Base-by-base conservation (phyloP, 2,329 filamentous ascomycete species). In the Cadophora gregata region DNA sequence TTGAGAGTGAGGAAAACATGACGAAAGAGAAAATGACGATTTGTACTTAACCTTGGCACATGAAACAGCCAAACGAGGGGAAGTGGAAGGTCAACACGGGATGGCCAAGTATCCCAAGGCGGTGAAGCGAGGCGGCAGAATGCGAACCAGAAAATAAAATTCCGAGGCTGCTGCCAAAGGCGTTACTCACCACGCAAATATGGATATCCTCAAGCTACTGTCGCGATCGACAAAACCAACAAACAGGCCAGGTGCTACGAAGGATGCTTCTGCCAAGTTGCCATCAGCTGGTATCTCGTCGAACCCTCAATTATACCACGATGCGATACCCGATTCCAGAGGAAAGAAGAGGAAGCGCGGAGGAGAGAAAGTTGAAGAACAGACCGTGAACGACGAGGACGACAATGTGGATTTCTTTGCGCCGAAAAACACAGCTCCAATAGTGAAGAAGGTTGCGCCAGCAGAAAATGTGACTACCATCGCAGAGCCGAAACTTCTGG, bases 251-350 rank as follows among this genome's bases (percentile, higher is more conserved):
- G 73, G 75, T 21, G 68, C 76, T 14, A 69, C 70, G 6, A 75
- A 78, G 48, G 75, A 78, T 33, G 73, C 73, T 33, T 69, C 79
- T 24, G 73, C 80, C 3, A 84, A 82, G 64, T 80, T 91, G 36
- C 90, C 90, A 7, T 92, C 89, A 4, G 86, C 86, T 61, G 90
- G 89, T 68, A 86, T 84, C 25, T 82, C 82, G 69, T 80, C 85
- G 51, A 90, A 90, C 72, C 90, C 91, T 9, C 91, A 93, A 78
- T 84, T 93, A 36, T 93, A 86, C 79, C 84, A 89, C 79, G 86
- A 89, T 74, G 76, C 83, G 19, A 79, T 84, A 27, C 73, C 73
- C 24, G 70, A 71, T 51, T 78, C 79, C 63, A 75, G 78, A 65
- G 80, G 81, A 64, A 81, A 83, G 71, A 89, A 88, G 79, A 82